Evolutionary conservation across 2,329 filamentous ascomycete species (phyloP).

Genomic region (Aureobasidium sp.): DNA sequence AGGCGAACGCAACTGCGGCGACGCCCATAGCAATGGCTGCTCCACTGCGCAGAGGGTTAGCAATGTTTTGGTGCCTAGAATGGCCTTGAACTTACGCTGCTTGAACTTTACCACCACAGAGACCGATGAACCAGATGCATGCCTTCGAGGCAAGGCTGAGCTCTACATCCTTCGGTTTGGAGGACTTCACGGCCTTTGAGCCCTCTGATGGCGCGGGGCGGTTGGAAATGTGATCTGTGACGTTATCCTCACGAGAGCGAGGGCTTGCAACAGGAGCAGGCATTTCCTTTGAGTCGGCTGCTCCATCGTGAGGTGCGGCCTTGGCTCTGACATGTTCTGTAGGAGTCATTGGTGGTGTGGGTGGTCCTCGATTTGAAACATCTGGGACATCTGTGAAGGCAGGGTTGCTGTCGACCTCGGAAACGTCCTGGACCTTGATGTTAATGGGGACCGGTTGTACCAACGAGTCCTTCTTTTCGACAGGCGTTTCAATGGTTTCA

Average conservation of each 20-base stretch:
- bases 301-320: slow-evolving; percentile 5
- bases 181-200: background rate
- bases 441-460: background rate
- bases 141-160: background rate
- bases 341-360: slow-evolving; percentile 27
- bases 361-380: slow-evolving; percentile 14
- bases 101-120: slow-evolving; percentile 4
- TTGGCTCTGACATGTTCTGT: slow-evolving; percentile 17
- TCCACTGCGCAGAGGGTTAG: slow-evolving; percentile 1
- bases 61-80: background rate
- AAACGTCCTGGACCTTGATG: background rate
- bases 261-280: background rate
- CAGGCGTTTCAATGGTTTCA: background rate
- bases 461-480: background rate
- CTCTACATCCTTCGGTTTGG: background rate
- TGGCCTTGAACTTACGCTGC: background rate
- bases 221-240: slow-evolving; percentile 4
- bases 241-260: background rate
- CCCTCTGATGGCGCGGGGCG: background rate
- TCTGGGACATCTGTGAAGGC: background rate
- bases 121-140: slow-evolving; percentile 1
- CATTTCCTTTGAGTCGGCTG: background rate
- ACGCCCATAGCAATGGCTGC: slow-evolving; percentile 8
- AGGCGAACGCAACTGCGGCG: slow-evolving; percentile 5
- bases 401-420: background rate